Evolutionary conservation across 225 moss, liverwort and hornwort genomes (phyloP).

Genomic region (Physcomitrium patens): DNA sequence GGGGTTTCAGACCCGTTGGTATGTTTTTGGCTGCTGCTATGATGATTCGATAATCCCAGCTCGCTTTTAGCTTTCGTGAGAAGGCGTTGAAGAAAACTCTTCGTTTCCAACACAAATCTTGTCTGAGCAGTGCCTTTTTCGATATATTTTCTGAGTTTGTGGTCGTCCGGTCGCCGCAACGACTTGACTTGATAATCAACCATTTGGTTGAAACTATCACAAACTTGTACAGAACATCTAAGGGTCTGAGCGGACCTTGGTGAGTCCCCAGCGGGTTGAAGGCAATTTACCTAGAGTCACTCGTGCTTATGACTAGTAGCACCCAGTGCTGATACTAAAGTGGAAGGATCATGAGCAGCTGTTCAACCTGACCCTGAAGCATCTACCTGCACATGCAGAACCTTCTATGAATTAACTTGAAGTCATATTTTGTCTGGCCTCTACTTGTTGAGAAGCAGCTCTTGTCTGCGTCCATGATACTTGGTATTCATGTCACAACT

Average conservation of each 20-base stretch:
- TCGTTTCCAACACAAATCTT: constrained; percentile 62
- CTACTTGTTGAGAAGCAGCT: too few relatives aligned
- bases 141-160: too few relatives aligned
- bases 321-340: constrained; percentile 88
- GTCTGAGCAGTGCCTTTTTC: constrained; percentile 43
- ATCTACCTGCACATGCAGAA: constrained; percentile 66
- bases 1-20: neutral
- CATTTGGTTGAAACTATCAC: constrained; percentile 45
- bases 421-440: neutral
- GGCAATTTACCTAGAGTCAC: constrained; percentile 92
- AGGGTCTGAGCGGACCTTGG: constrained; percentile 40
- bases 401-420: constrained; percentile 46
- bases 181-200: constrained; percentile 49
- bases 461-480: too few relatives aligned
- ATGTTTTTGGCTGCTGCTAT: constrained; percentile 34
- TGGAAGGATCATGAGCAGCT: constrained; percentile 54
- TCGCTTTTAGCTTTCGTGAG: constrained; percentile 65
- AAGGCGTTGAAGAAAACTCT: constrained; percentile 59
- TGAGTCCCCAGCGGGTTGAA: neutral
- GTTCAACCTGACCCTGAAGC: constrained; percentile 61
- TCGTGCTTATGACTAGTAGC: constrained; percentile 55
- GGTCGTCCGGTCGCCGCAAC: constrained; percentile 3
- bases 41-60: constrained; percentile 80
- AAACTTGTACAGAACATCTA: constrained; percentile 51
- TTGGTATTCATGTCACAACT: too few relatives aligned